phyloP scores from a whole-genome alignment of 257 asterid genomes.

The Paulownia fortunei region DNA sequence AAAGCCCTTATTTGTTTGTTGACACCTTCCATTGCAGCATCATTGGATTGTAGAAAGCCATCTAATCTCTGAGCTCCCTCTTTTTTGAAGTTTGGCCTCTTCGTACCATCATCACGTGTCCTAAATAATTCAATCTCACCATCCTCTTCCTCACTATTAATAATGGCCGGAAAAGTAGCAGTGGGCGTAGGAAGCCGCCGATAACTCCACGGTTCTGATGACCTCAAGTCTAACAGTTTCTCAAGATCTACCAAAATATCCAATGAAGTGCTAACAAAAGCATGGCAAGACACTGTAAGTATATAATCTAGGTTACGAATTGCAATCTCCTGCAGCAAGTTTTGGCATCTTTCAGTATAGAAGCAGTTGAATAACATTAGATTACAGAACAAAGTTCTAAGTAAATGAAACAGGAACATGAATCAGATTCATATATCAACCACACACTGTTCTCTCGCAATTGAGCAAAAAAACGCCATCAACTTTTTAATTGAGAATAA shows the following conservation, averaged over 20 bases:
- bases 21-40: constrained; percentile 53
- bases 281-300: constrained; percentile 74
- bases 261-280: constrained; percentile 65
- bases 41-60: constrained; percentile 66
- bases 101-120: constrained; percentile 52
- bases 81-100: constrained; percentile 42
- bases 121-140: constrained; percentile 54
- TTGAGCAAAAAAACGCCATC: not conserved
- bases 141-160: constrained; percentile 87
- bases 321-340: constrained; percentile 85
- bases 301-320: constrained; percentile 90
- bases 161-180: constrained; percentile 82
- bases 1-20: constrained; percentile 76
- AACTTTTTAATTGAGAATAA: not conserved
- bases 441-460: not conserved
- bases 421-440: not conserved
- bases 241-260: constrained; percentile 79
- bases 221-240: constrained; percentile 69
- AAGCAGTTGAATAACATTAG: not conserved
- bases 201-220: constrained; percentile 89
- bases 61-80: constrained; percentile 57
- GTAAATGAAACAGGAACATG: not conserved
- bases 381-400: not conserved
- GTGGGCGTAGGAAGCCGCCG: constrained; percentile 94
- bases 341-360: constrained; percentile 11